Conservation (phyloP, 805 yeast genomes). For the Naumovozyma baii region DNA sequence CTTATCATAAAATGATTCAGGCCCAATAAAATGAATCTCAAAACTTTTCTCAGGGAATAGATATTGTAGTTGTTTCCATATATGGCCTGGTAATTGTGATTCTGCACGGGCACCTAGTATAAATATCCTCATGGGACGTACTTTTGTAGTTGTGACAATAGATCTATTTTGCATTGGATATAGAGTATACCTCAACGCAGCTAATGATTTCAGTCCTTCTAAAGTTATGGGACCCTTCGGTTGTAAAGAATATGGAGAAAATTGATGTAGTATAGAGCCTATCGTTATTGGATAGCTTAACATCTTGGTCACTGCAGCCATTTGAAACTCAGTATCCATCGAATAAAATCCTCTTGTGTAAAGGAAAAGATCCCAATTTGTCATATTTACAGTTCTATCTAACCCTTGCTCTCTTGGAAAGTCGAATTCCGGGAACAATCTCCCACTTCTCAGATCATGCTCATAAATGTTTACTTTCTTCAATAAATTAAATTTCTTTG, state of each 20-base stretch:
- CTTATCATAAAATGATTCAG: slow-evolving; percentile 76
- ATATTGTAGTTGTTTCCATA: slow-evolving; percentile 88
- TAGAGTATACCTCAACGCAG: slow-evolving; percentile 84
- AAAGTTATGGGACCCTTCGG: slow-evolving; percentile 83
- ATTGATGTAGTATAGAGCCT: slow-evolving; percentile 72
- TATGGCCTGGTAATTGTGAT: slow-evolving; percentile 85
- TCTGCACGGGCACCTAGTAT: slow-evolving; percentile 89
- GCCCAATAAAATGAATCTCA: slow-evolving; percentile 89
- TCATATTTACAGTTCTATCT: slow-evolving; percentile 67
- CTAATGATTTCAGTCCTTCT: slow-evolving; percentile 88
- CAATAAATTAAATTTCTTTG: slow-evolving; percentile 60
- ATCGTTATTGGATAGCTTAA: slow-evolving; percentile 88
- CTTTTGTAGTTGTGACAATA: slow-evolving; percentile 49
- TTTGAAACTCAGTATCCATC: slow-evolving; percentile 93
- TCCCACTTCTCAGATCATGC: slow-evolving; percentile 88
- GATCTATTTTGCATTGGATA: slow-evolving; percentile 44
- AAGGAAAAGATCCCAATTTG: slow-evolving; percentile 86
- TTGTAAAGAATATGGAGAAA: slow-evolving; percentile 69
- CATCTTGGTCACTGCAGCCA: slow-evolving; percentile 92
- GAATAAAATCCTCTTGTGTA: slow-evolving; percentile 89
- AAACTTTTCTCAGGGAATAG: slow-evolving; percentile 74
- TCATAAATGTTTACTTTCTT: slow-evolving; percentile 86
- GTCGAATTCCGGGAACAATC: slow-evolving; percentile 91
- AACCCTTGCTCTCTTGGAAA: slow-evolving; percentile 74
- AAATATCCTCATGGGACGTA: slow-evolving; percentile 83